Evolutionary conservation across 352 stramenopile species (phyloP).

Genomic region (Phytopythium oedochilum): DNA sequence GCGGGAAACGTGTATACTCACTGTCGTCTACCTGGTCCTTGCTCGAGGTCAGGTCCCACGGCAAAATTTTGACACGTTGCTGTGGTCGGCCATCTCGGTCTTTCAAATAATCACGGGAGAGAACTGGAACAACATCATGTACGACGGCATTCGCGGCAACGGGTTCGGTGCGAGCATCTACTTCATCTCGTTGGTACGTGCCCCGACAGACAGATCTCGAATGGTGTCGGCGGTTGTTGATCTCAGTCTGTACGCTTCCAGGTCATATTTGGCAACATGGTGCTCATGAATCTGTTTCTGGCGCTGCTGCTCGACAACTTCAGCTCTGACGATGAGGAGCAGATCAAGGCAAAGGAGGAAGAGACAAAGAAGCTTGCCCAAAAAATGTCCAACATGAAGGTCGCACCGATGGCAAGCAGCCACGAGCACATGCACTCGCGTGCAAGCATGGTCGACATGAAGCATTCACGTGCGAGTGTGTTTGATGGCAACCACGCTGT

Average conservation of each 20-base stretch:
- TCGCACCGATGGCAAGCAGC: constrained; percentile 13
- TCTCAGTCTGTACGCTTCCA: constrained; percentile 6
- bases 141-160: constrained; percentile 86
- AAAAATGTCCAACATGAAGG: constrained; percentile 65
- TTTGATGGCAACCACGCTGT: not conserved
- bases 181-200: constrained; percentile 76
- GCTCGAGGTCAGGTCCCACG: constrained; percentile 36
- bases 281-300: constrained; percentile 94
- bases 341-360: constrained; percentile 42
- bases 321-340: constrained; percentile 58
- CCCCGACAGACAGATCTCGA: too few relatives aligned
- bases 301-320: constrained; percentile 92
- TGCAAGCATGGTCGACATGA: not conserved
- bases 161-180: constrained; percentile 66
- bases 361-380: constrained; percentile 42
- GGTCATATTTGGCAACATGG: constrained; percentile 89
- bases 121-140: constrained; percentile 95
- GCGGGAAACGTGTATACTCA: not conserved
- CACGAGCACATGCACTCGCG: constrained; percentile 2
- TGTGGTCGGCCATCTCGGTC: constrained; percentile 78
- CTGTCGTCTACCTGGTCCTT: not conserved
- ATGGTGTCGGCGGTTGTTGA: too few relatives aligned
- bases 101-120: constrained; percentile 94
- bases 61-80: constrained; percentile 88
- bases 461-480: constrained; percentile 1